Evolutionary conservation across 257 asterid genomes (phyloP).

Genomic region (Penstemon davidsonii): DNA sequence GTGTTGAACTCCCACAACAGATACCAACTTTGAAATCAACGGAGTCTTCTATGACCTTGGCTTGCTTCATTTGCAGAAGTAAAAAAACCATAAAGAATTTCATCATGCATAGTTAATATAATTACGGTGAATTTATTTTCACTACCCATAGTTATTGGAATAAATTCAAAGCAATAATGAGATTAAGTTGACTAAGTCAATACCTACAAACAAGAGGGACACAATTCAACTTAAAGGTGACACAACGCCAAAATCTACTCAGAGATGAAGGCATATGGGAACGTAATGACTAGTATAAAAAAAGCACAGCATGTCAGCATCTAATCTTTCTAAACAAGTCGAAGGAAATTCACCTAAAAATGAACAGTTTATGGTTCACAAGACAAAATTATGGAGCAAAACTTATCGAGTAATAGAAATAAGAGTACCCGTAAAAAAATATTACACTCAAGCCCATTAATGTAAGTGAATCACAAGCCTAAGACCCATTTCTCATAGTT

Average conservation of each 20-base stretch:
- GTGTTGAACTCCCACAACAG: conserved; percentile 61
- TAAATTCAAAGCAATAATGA: conserved; percentile 6
- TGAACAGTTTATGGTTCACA: neutral
- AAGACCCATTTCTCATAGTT: conserved; percentile 3
- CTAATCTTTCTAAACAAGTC: conserved; percentile 9
- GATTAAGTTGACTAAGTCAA: conserved; percentile 16
- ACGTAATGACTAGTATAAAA: conserved; percentile 18
- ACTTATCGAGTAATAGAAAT: neutral
- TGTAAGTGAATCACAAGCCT: conserved; percentile 1
- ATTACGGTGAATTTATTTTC: neutral
- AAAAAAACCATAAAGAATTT: conserved; percentile 18
- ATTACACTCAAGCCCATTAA: conserved; percentile 1
- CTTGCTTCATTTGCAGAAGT: conserved; percentile 62
- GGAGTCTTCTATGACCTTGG: conserved; percentile 75
- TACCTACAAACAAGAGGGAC: conserved; percentile 2
- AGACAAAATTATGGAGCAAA: neutral
- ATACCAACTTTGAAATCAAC: conserved; percentile 75
- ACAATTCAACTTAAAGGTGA: conserved; percentile 1
- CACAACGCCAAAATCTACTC: conserved; percentile 7
- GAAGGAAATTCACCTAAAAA: conserved; percentile 21
- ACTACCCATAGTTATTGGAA: conserved; percentile 6
- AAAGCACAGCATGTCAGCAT: conserved; percentile 4
- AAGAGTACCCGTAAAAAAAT: neutral
- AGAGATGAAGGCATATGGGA: conserved; percentile 2
- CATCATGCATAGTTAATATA: conserved; percentile 20